Evolutionary conservation across 306 rosid species (phyloP).

Genomic region (Styphnolobium japonicum): DNA sequence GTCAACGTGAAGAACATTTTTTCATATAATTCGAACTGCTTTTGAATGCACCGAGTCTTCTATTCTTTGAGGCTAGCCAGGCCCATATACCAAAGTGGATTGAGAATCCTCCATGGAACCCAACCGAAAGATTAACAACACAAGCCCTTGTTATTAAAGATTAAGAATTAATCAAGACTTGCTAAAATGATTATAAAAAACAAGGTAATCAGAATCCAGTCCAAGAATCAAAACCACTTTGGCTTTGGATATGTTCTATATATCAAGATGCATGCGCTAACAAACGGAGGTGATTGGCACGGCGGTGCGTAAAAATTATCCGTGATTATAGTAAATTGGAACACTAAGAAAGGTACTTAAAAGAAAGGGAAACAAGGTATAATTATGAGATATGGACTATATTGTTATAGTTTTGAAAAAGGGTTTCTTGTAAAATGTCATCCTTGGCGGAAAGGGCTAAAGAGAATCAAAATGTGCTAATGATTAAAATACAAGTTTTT

Average conservation of each 20-base stretch:
- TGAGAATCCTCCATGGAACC: slow-evolving; percentile 21
- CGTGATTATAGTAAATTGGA: slow-evolving; percentile 28
- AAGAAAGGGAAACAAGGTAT: background rate
- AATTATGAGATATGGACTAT: slow-evolving; percentile 20
- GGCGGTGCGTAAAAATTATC: slow-evolving; percentile 31
- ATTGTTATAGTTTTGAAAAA: slow-evolving; percentile 35
- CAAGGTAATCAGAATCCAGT: slow-evolving; percentile 28
- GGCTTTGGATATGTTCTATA: slow-evolving; percentile 32
- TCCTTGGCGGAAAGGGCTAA: slow-evolving; percentile 52
- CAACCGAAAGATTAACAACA: slow-evolving; percentile 25
- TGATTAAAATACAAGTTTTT: slow-evolving; percentile 24
- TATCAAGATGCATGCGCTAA: slow-evolving; percentile 13
- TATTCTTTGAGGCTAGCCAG: background rate
- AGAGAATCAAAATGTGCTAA: slow-evolving; percentile 35
- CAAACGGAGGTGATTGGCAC: slow-evolving; percentile 24
- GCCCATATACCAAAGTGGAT: slow-evolving; percentile 7
- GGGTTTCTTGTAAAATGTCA: slow-evolving; percentile 37
- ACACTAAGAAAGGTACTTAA: background rate
- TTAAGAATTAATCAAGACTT: background rate
- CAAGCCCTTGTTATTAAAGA: background rate
- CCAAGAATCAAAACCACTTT: slow-evolving; percentile 23
- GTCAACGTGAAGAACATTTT: slow-evolving; percentile 26
- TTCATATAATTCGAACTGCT: slow-evolving; percentile 5
- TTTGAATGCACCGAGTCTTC: slow-evolving; percentile 4
- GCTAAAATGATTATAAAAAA: background rate